Evolutionary conservation across 148 eudicot genomes (phyloP).

Genomic region (Rhododendron ferrugineum): DNA sequence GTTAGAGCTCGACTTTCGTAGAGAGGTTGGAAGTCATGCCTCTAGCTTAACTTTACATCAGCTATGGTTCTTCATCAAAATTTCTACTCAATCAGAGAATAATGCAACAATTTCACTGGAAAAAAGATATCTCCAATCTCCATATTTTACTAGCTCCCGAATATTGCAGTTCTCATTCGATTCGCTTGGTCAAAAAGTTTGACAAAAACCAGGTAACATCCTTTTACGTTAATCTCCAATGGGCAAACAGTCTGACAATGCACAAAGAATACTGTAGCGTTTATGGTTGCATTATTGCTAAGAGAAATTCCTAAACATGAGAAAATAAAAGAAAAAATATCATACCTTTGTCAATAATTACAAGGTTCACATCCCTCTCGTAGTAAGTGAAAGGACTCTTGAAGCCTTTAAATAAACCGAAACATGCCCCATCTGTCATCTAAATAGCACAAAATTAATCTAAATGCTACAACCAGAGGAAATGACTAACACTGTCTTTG

Average conservation of each 20-base stretch:
- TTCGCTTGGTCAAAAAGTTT: background rate
- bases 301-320: background rate
- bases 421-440: slow-evolving; percentile 50
- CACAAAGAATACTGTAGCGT: background rate
- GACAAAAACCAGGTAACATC: background rate
- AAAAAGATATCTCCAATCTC: background rate
- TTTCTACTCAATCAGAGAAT: background rate
- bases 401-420: slow-evolving; percentile 49
- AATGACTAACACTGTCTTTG: background rate
- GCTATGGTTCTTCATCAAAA: background rate
- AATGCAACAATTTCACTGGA: background rate
- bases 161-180: background rate
- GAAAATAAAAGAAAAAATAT: background rate
- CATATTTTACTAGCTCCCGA: background rate
- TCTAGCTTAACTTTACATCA: background rate
- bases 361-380: slow-evolving; percentile 48
- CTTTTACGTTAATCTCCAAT: background rate
- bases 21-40: background rate
- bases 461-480: background rate
- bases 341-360: slow-evolving; percentile 54
- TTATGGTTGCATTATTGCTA: background rate
- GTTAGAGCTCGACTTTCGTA: background rate
- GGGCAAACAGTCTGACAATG: background rate
- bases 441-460: slow-evolving; percentile 9
- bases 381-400: slow-evolving; percentile 34